A percentile compares a stretch with the other conserved stretches of the same genome.
phyloP scores from a whole-genome alignment of 2,329 filamentous ascomycete species.

The Fusarium kyushuense region DNA sequence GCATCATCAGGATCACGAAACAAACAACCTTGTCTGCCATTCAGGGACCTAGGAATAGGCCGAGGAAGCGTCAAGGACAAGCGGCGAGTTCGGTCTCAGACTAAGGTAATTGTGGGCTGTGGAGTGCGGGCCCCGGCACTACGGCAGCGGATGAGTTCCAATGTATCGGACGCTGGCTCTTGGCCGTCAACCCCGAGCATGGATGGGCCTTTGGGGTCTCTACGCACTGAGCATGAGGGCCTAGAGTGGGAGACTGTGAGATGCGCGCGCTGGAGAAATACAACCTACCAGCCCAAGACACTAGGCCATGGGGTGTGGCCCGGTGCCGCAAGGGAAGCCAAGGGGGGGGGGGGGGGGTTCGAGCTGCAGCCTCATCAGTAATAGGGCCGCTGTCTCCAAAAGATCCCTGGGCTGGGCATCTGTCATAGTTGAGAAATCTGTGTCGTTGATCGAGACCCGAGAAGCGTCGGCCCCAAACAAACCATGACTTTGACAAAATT shows the following conservation, averaged over 20 bases:
- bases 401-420: conserved; percentile 42
- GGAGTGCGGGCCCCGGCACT: conserved; percentile 43
- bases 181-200: conserved; percentile 42
- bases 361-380: conserved; percentile 38
- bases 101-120: conserved; percentile 38
- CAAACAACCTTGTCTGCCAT: conserved; percentile 23
- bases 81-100: conserved; percentile 32
- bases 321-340: conserved; percentile 41
- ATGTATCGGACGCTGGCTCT: conserved; percentile 38
- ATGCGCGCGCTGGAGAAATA: conserved; percentile 33
- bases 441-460: conserved; percentile 16
- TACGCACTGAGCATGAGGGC: conserved; percentile 2
- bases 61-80: conserved; percentile 31
- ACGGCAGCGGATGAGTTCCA: conserved; percentile 39
- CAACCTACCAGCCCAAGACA: conserved; percentile 26
- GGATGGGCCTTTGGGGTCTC: conserved; percentile 20
- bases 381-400: conserved; percentile 40
- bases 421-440: conserved; percentile 31
- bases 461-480: conserved; percentile 30
- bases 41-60: conserved; percentile 35
- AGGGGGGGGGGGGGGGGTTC: too few species aligned
- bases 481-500: conserved; percentile 28
- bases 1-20: conserved; percentile 30
- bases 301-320: conserved; percentile 37
- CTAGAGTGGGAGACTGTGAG: conserved; percentile 2